Conservation (phyloP, 805 yeast species). For the Peterozyma toletana region DNA sequence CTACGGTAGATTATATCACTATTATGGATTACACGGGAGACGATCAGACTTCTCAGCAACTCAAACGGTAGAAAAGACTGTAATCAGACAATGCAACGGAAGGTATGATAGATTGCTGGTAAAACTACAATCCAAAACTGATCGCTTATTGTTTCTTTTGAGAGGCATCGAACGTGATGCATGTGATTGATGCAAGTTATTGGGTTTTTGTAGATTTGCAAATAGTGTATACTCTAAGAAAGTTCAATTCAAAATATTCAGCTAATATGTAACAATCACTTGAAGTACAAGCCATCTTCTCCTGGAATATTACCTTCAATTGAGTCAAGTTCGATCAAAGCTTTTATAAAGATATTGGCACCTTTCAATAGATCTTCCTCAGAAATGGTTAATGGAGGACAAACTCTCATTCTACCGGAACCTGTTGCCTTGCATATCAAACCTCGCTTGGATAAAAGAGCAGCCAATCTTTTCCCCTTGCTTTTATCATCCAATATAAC, state of each 20-base stretch:
- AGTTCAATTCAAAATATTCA: neutral
- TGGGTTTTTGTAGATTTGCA: too few species aligned
- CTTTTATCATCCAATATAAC: conserved; percentile 13
- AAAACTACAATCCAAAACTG: conserved; percentile 1
- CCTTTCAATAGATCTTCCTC: conserved; percentile 13
- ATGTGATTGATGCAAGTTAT: too few species aligned
- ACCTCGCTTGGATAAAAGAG: conserved; percentile 16
- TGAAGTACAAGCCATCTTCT: conserved; percentile 5
- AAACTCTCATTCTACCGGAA: conserved; percentile 17
- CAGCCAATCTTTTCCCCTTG: conserved; percentile 14
- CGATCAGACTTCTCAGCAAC: neutral
- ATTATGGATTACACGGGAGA: neutral
- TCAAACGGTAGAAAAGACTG: conserved; percentile 1
- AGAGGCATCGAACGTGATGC: conserved; percentile 1
- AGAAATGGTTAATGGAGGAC: conserved; percentile 19
- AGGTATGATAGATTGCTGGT: conserved; percentile 1
- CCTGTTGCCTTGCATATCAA: conserved; percentile 14
- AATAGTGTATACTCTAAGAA: too few species aligned
- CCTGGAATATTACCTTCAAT: conserved; percentile 6
- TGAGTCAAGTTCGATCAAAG: conserved; percentile 7
- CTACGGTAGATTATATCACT: neutral
- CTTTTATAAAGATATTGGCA: conserved; percentile 15
- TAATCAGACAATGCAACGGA: conserved; percentile 2
- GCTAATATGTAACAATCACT: neutral
- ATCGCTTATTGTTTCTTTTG: neutral